Conservation (phyloP, 805 yeast species). For the Debaryomyces prosopidis region DNA sequence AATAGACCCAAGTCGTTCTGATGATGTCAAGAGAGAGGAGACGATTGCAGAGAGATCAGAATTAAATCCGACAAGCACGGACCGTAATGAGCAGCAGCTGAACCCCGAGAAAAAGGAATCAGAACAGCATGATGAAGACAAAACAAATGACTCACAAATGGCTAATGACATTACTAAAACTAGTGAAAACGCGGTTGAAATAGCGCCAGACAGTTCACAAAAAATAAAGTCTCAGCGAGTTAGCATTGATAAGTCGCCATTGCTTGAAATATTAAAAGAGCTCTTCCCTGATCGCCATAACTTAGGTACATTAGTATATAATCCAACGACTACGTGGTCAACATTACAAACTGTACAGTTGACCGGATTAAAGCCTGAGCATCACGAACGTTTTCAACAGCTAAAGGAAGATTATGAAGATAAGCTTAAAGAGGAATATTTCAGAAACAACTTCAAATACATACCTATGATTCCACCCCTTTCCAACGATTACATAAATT, state of each 20-base stretch:
- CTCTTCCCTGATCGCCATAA: slow-evolving; percentile 33
- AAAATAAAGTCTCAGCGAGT: slow-evolving; percentile 2
- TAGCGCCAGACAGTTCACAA: slow-evolving; percentile 73
- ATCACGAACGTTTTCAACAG: slow-evolving; percentile 27
- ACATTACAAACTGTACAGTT: slow-evolving; percentile 33
- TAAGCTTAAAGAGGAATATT: slow-evolving; percentile 23
- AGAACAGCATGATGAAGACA: too few species aligned
- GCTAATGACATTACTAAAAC: slow-evolving; percentile 15
- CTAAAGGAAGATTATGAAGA: slow-evolving; percentile 26
- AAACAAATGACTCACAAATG: too few species aligned
- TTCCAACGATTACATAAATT: slow-evolving; percentile 36
- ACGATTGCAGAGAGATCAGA: too few species aligned
- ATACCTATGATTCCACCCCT: slow-evolving; percentile 42
- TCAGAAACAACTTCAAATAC: slow-evolving; percentile 21
- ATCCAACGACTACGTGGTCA: slow-evolving; percentile 52
- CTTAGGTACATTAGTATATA: slow-evolving; percentile 60
- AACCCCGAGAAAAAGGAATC: too few species aligned
- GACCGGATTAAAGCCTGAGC: slow-evolving; percentile 33
- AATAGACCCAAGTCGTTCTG: too few species aligned
- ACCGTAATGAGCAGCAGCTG: too few species aligned
- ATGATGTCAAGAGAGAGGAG: too few species aligned
- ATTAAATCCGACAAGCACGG: too few species aligned
- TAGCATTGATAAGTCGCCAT: slow-evolving; percentile 17
- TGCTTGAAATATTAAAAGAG: slow-evolving; percentile 21
- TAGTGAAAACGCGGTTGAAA: slow-evolving; percentile 52